Conservation (phyloP, 331 rosid species). For the Dryas integrifolia region DNA sequence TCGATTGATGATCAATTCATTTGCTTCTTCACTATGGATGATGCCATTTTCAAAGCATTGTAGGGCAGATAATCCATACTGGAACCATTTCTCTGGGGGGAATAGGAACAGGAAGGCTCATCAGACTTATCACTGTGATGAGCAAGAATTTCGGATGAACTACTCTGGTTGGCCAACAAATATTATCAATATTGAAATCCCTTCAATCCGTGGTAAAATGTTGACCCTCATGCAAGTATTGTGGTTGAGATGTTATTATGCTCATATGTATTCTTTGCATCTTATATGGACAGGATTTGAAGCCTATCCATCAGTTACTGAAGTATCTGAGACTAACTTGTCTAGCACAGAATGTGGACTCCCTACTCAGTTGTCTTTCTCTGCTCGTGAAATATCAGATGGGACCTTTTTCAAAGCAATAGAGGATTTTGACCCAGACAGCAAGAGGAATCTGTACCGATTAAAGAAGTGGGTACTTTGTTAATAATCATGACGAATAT, state of each 20-base stretch:
- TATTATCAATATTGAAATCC: slow-evolving; percentile 83
- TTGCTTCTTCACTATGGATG: slow-evolving; percentile 93
- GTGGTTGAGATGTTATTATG: slow-evolving; percentile 24
- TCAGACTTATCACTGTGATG: slow-evolving; percentile 69
- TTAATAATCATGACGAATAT: slow-evolving; percentile 18
- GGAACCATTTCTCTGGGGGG: slow-evolving; percentile 60
- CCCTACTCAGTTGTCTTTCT: slow-evolving; percentile 88
- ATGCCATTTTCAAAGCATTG: slow-evolving; percentile 91
- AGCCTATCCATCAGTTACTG: slow-evolving; percentile 72
- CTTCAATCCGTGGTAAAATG: slow-evolving; percentile 60
- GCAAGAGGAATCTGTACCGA: slow-evolving; percentile 70
- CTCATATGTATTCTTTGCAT: slow-evolving; percentile 25
- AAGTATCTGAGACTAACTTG: slow-evolving; percentile 53
- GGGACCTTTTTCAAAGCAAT: slow-evolving; percentile 94
- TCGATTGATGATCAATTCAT: slow-evolving; percentile 84
- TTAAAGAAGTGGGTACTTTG: slow-evolving; percentile 65
- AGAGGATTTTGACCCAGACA: slow-evolving; percentile 91
- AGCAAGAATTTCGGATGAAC: slow-evolving; percentile 52
- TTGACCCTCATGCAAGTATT: slow-evolving; percentile 24
- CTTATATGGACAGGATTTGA: slow-evolving; percentile 51
- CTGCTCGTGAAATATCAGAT: slow-evolving; percentile 92
- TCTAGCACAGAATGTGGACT: slow-evolving; percentile 84
- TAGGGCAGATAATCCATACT: slow-evolving; percentile 58
- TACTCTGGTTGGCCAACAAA: slow-evolving; percentile 95
- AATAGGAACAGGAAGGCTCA: slow-evolving; percentile 29